Conservation (phyloP, 768 basidiomycete genomes). For the Sporobolomyces phaffii region DNA sequence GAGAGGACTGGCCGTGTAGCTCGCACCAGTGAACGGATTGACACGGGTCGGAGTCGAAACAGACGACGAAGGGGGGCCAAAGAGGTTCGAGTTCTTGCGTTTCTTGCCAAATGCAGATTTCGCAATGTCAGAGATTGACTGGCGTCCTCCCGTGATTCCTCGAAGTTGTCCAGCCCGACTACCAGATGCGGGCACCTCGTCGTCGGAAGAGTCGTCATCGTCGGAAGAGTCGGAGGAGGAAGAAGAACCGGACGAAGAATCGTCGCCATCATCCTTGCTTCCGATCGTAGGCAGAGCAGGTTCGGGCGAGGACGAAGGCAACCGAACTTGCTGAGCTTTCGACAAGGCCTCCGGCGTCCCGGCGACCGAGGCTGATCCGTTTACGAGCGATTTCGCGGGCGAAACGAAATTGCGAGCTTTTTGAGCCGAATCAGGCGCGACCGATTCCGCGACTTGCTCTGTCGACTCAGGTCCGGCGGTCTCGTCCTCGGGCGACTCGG, state of each 20-base stretch:
- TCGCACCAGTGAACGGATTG: background rate
- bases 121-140: conserved; percentile 15
- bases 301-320: conserved; percentile 27
- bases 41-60: background rate
- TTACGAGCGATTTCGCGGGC: background rate
- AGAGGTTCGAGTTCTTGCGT: conserved; percentile 1
- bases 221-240: conserved; percentile 1
- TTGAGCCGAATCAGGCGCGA: conserved; percentile 11
- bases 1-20: conserved; percentile 10
- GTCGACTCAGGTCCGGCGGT: background rate
- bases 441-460: background rate
- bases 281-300: conserved; percentile 23
- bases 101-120: conserved; percentile 23
- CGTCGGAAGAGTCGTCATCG: conserved; percentile 14
- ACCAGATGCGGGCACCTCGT: background rate
- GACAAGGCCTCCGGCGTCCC: background rate
- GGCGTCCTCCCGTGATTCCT: background rate
- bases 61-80: background rate
- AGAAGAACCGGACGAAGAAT: conserved; percentile 6
- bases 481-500: conserved; percentile 2
- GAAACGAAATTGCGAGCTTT: background rate
- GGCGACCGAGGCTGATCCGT: background rate
- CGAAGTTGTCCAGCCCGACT: conserved; percentile 4
- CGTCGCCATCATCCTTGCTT: background rate
- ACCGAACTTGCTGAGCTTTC: background rate